Conservation (phyloP, 331 rosid species). For the Pyrus hybrid region DNA sequence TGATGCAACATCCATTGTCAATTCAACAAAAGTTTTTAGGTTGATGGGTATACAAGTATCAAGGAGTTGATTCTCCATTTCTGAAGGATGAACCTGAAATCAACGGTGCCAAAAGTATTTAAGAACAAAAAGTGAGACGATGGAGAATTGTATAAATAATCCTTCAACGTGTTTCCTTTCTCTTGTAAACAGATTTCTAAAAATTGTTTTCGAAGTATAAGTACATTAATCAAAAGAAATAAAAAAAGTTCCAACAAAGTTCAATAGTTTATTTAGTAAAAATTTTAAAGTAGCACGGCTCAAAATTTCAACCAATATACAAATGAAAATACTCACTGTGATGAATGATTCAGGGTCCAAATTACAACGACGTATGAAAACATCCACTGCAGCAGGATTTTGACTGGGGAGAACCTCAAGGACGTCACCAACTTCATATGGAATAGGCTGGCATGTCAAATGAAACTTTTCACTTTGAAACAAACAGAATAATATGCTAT, state of each 20-base stretch:
- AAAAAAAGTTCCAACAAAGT: not conserved
- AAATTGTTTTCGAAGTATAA: not conserved
- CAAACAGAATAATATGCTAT: not conserved
- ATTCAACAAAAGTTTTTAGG: slow-evolving; percentile 60
- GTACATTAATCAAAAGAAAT: not conserved
- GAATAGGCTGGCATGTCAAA: slow-evolving; percentile 34
- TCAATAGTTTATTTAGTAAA: not conserved
- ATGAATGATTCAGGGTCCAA: slow-evolving; percentile 75
- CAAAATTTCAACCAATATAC: not conserved
- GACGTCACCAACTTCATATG: slow-evolving; percentile 67
- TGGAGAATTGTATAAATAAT: not conserved
- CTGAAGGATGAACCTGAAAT: slow-evolving; percentile 62
- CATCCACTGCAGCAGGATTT: slow-evolving; percentile 57
- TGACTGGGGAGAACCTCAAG: slow-evolving; percentile 85
- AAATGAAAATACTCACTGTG: slow-evolving; percentile 46
- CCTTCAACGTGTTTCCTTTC: not conserved
- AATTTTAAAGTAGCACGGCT: not conserved
- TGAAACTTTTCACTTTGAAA: slow-evolving; percentile 4
- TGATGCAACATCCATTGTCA: slow-evolving; percentile 86
- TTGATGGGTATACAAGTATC: slow-evolving; percentile 35
- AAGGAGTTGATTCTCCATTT: slow-evolving; percentile 25
- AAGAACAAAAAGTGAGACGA: not conserved
- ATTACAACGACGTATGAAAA: slow-evolving; percentile 60
- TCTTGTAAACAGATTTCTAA: not conserved
- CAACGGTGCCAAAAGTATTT: not conserved